Conservation (phyloP, 116 monocot genomes). For the Trichopus zeylanicus region DNA sequence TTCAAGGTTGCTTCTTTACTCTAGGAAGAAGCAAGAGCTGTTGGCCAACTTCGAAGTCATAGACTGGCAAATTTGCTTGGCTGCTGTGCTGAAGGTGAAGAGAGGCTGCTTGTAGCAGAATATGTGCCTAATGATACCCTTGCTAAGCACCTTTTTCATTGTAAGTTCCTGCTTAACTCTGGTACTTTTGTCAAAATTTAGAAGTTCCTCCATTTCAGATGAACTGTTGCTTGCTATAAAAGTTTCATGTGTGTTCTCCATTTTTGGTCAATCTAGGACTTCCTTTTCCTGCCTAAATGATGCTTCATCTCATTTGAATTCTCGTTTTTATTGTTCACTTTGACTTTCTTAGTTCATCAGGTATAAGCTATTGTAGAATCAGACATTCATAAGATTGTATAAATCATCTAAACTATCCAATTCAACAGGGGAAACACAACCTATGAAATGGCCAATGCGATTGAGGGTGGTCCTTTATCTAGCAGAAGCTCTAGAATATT, state of each 20-base stretch:
- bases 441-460: conserved; percentile 97
- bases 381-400: too few species aligned
- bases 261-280: too few species aligned
- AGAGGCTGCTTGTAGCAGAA: conserved; percentile 78
- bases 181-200: not conserved
- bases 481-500: conserved; percentile 91
- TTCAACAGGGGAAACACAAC: conserved; percentile 75
- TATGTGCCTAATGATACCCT: conserved; percentile 88
- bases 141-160: conserved; percentile 83
- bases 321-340: too few species aligned
- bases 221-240: not conserved
- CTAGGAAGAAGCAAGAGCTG: conserved; percentile 74
- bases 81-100: conserved; percentile 76
- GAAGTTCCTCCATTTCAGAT: not conserved
- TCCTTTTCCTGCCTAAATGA: too few species aligned
- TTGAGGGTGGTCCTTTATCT: conserved; percentile 80
- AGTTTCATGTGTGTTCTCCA: not conserved
- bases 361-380: too few species aligned
- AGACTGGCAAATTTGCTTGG: conserved; percentile 67
- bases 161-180: conserved; percentile 30
- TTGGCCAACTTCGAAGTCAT: conserved; percentile 56
- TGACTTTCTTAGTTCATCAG: too few species aligned
- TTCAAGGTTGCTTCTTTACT: conserved; percentile 5
- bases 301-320: not conserved
- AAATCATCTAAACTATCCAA: too few species aligned